phyloP scores from a whole-genome alignment of 345 rosid species.

The Angophora floribunda region DNA sequence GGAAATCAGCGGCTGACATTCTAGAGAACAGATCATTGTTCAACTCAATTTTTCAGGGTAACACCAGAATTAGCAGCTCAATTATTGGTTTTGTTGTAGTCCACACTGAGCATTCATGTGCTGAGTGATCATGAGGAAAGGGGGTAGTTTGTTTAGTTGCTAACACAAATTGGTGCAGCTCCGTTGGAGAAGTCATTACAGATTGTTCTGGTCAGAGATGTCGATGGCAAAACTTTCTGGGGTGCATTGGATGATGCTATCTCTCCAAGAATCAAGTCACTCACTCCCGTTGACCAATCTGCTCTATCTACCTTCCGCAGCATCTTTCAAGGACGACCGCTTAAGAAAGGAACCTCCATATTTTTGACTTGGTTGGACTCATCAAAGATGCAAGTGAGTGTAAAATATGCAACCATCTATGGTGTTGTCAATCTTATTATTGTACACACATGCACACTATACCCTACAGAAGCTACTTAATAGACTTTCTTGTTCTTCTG shows the following conservation, averaged over 20 bases:
- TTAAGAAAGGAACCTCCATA: constrained; percentile 59
- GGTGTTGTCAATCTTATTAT: not conserved
- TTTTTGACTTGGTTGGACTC: constrained; percentile 68
- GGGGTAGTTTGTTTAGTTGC: not conserved
- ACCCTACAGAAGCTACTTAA: not conserved
- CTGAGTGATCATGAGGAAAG: not conserved
- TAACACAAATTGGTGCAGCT: constrained; percentile 20
- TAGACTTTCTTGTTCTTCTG: not conserved
- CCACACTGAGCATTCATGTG: not conserved
- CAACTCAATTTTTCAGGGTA: constrained; percentile 50
- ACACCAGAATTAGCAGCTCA: not conserved
- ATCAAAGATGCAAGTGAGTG: constrained; percentile 69
- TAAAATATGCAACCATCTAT: not conserved
- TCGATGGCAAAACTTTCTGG: constrained; percentile 96
- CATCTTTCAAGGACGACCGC: constrained; percentile 61
- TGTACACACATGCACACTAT: not conserved
- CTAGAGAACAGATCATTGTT: constrained; percentile 41
- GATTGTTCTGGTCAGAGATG: constrained; percentile 87
- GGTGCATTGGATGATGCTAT: constrained; percentile 76
- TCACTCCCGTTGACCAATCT: constrained; percentile 36
- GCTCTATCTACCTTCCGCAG: constrained; percentile 55
- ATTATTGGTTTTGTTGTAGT: not conserved
- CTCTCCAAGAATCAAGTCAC: constrained; percentile 60
- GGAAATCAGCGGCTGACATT: constrained; percentile 35
- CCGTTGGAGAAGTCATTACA: constrained; percentile 57